Evolutionary conservation across 495 filamentous ascomycete genomes (phyloP).

Genomic region (Hypomontagnella monticulosa): DNA sequence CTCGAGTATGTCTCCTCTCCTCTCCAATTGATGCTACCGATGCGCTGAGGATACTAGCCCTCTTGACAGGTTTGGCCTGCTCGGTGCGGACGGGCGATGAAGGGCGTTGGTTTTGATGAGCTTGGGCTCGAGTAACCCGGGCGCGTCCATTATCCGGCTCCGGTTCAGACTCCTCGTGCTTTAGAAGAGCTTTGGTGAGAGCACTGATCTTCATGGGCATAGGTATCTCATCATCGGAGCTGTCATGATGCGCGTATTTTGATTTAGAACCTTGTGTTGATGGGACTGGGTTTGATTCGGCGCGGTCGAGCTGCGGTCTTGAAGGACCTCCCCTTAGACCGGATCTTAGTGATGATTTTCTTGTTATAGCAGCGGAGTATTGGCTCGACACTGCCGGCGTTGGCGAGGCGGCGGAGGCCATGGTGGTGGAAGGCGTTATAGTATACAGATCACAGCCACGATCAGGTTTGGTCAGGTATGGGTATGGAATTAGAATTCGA

Average conservation of each 20-base stretch:
- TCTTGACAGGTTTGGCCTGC: slow-evolving; percentile 50
- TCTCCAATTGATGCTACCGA: slow-evolving; percentile 48
- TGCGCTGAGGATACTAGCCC: slow-evolving; percentile 45
- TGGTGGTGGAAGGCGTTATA: slow-evolving; percentile 28
- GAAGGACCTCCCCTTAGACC: slow-evolving; percentile 51
- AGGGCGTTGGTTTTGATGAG: slow-evolving; percentile 51
- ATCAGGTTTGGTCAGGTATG: neutral
- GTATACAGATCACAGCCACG: slow-evolving; percentile 22
- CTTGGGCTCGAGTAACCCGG: slow-evolving; percentile 56
- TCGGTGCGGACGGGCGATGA: slow-evolving; percentile 61
- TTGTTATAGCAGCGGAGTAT: slow-evolving; percentile 47
- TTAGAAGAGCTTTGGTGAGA: slow-evolving; percentile 77
- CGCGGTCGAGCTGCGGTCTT: slow-evolving; percentile 46
- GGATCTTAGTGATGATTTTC: slow-evolving; percentile 56
- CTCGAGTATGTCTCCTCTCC: slow-evolving; percentile 50
- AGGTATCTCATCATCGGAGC: slow-evolving; percentile 77
- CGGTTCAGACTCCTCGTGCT: slow-evolving; percentile 65
- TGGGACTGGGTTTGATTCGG: slow-evolving; percentile 50
- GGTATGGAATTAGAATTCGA: slow-evolving; percentile 1
- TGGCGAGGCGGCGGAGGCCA: slow-evolving; percentile 52
- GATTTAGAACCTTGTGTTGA: slow-evolving; percentile 39
- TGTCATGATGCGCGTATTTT: slow-evolving; percentile 61
- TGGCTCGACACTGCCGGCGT: slow-evolving; percentile 49
- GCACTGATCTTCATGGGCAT: slow-evolving; percentile 82
- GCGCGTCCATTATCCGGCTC: slow-evolving; percentile 68